Conservation (phyloP, 2,329 filamentous ascomycete genomes). For the Aspergillus sp. region DNA sequence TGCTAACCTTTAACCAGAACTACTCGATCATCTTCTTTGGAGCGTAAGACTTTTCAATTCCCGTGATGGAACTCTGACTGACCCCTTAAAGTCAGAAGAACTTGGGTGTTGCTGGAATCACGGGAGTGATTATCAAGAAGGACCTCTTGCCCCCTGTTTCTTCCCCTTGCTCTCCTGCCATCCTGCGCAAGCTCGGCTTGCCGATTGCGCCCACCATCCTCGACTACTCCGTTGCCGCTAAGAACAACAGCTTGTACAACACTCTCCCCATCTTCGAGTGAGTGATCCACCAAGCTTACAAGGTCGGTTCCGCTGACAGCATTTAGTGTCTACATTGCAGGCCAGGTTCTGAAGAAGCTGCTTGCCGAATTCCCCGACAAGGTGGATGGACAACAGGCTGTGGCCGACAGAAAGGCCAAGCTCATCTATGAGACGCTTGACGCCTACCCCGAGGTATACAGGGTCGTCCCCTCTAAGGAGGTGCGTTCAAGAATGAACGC, state of each 20-base stretch:
- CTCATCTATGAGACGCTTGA: conserved; percentile 79
- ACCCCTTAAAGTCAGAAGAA: conserved; percentile 71
- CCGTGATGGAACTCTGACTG: conserved; percentile 9
- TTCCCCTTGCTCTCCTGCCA: conserved; percentile 64
- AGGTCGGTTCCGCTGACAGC: not conserved
- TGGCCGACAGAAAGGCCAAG: conserved; percentile 73
- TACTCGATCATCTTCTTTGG: conserved; percentile 83
- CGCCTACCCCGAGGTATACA: conserved; percentile 70
- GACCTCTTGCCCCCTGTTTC: conserved; percentile 69
- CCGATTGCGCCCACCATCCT: conserved; percentile 67
- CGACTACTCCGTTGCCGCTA: conserved; percentile 79
- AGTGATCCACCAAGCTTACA: not conserved
- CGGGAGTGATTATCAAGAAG: conserved; percentile 83
- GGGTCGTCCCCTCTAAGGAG: conserved; percentile 72
- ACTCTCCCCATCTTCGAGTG: conserved; percentile 80
- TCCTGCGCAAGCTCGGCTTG: conserved; percentile 70
- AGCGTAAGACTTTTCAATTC: conserved; percentile 14
- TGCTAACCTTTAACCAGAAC: conserved; percentile 13
- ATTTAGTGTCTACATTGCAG: conserved; percentile 78
- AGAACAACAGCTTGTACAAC: conserved; percentile 96
- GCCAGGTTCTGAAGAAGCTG: conserved; percentile 80
- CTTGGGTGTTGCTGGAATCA: conserved; percentile 80
- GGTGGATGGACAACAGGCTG: conserved; percentile 72
- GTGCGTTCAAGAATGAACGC: conserved; percentile 91
- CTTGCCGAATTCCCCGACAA: conserved; percentile 65